Conservation (phyloP, 441 rosid genomes). For the Populus hybrid region DNA sequence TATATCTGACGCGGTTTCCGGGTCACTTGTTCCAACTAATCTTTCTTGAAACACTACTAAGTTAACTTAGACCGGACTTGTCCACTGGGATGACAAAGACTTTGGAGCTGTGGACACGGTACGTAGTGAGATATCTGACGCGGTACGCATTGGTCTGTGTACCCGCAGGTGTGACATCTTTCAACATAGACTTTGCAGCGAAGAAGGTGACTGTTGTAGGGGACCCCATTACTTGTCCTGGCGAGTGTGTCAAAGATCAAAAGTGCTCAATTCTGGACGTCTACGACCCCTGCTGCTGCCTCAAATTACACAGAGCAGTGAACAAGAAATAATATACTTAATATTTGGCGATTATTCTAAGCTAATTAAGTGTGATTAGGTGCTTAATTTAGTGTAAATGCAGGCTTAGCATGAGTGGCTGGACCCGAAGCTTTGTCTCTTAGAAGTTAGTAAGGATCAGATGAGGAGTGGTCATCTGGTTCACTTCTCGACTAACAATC, state of each 20-base stretch:
- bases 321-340: no score
- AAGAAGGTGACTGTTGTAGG: slow-evolving; percentile 69
- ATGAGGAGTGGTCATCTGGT: background rate
- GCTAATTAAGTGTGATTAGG: background rate
- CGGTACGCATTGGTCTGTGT: background rate
- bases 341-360: background rate
- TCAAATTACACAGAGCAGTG: no score
- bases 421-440: background rate
- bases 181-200: slow-evolving; percentile 63
- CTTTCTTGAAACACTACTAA: no score
- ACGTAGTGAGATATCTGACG: no score
- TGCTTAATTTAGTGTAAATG: background rate
- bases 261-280: slow-evolving; percentile 55
- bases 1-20: no score
- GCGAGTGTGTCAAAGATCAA: slow-evolving; percentile 69
- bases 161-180: slow-evolving; percentile 56
- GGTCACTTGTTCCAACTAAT: no score
- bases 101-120: no score
- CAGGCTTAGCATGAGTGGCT: background rate
- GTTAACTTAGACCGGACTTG: no score
- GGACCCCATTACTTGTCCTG: slow-evolving; percentile 46
- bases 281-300: background rate
- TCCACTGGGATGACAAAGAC: no score
- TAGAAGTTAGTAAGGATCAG: background rate
- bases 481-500: background rate